phyloP scores from a whole-genome alignment of 2,329 filamentous ascomycete genomes.

The Colletotrichum liaoningense region DNA sequence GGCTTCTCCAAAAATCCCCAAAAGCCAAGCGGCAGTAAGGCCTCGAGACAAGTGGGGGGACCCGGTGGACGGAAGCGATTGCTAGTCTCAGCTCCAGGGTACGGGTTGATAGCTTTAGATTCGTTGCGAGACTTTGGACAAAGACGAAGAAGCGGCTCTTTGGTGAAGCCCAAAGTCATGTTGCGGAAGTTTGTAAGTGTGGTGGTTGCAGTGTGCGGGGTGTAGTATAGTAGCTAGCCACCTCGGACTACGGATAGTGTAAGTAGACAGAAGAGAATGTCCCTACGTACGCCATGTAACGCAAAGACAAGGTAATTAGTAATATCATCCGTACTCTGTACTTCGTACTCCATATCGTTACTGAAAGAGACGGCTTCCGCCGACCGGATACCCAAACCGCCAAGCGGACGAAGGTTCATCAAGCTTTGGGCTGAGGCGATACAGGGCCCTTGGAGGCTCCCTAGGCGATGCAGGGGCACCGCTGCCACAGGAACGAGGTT shows the following conservation, averaged over 20 bases:
- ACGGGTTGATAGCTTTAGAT: not conserved
- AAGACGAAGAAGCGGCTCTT: not conserved
- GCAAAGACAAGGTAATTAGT: not conserved
- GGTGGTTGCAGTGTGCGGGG: slow-evolving; percentile 21
- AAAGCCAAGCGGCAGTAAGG: not conserved
- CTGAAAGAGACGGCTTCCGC: not conserved
- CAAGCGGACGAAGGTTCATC: slow-evolving; percentile 19
- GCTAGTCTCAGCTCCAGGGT: not conserved
- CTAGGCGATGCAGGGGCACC: not conserved
- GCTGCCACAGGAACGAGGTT: not conserved
- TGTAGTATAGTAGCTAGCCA: not conserved
- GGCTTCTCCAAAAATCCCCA: slow-evolving; percentile 16
- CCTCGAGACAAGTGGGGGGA: not conserved
- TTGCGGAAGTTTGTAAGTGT: not conserved
- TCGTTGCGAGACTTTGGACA: not conserved
- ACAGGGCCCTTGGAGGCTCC: slow-evolving; percentile 3
- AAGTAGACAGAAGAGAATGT: not conserved
- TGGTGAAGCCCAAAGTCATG: slow-evolving; percentile 1
- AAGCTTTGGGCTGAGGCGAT: slow-evolving; percentile 27
- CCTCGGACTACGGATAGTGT: not conserved
- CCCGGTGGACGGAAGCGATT: not conserved
- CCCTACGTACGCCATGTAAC: not conserved
- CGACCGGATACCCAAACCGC: slow-evolving; percentile 18
- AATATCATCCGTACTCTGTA: too few species aligned
- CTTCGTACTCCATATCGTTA: not conserved